phyloP scores from a whole-genome alignment of 371 early-diverging fungal genomes.

The Mortierella sp. region DNA sequence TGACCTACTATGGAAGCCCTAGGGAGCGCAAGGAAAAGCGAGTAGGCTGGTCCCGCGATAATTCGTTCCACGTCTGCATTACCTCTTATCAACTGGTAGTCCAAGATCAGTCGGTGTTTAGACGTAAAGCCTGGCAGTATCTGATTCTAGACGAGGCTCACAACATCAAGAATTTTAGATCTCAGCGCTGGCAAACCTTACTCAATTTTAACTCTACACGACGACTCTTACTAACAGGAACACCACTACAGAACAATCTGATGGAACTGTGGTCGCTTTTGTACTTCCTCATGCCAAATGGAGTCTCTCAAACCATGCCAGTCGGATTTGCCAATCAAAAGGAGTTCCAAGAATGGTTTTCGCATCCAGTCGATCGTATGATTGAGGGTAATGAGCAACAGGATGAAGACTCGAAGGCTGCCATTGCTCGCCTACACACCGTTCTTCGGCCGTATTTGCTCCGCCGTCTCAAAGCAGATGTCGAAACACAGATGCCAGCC shows the following conservation, averaged over 20 bases:
- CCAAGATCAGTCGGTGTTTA: constrained; percentile 83
- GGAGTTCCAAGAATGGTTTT: constrained; percentile 93
- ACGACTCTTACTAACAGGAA: constrained; percentile 93
- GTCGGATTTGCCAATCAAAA: constrained; percentile 86
- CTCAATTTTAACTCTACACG: constrained; percentile 83
- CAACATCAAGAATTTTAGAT: constrained; percentile 95
- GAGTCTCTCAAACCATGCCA: constrained; percentile 67
- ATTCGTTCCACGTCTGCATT: constrained; percentile 89
- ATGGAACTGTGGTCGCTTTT: constrained; percentile 95
- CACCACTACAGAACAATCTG: constrained; percentile 96
- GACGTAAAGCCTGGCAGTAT: constrained; percentile 88
- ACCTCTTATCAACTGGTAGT: constrained; percentile 90
- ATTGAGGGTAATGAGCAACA: constrained; percentile 73
- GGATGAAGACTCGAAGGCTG: constrained; percentile 70
- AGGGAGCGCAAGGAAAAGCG: constrained; percentile 84
- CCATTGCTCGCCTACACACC: constrained; percentile 79
- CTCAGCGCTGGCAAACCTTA: constrained; percentile 94
- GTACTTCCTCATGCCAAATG: constrained; percentile 93
- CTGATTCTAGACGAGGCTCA: constrained; percentile 96
- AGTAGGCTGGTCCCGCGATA: constrained; percentile 83
- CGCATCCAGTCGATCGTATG: constrained; percentile 84
- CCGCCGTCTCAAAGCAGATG: constrained; percentile 86
- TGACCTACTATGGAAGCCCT: constrained; percentile 87
- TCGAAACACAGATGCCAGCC: constrained; percentile 88
- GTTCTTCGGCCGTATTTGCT: constrained; percentile 91